Conservation (phyloP, 495 filamentous ascomycete genomes). For the Trichodelitschia bisporula region DNA sequence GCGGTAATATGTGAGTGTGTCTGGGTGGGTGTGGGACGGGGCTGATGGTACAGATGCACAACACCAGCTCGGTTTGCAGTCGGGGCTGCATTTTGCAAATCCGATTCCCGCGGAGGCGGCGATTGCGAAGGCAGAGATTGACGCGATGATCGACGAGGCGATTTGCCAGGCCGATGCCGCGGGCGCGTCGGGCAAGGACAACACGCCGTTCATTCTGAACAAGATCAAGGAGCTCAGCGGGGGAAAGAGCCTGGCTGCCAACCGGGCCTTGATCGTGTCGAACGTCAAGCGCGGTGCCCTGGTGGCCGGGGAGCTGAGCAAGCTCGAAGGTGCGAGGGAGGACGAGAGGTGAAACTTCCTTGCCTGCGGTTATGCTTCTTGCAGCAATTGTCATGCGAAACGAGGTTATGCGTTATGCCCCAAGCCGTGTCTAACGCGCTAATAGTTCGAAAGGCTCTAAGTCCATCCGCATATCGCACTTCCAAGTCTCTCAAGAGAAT, state of each 20-base stretch:
- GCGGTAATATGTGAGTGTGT: slow-evolving; percentile 47
- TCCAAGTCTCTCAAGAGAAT: too few relatives aligned
- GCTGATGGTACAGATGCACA: slow-evolving; percentile 28
- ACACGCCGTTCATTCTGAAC: slow-evolving; percentile 68
- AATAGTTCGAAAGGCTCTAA: too few relatives aligned
- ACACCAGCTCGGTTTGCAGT: slow-evolving; percentile 34
- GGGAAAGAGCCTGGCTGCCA: slow-evolving; percentile 46
- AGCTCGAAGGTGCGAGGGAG: slow-evolving; percentile 33
- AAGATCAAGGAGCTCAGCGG: slow-evolving; percentile 62
- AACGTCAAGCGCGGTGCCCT: slow-evolving; percentile 63
- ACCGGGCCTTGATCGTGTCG: slow-evolving; percentile 48
- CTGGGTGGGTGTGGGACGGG: background rate
- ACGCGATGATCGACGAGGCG: slow-evolving; percentile 45
- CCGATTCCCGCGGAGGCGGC: slow-evolving; percentile 50
- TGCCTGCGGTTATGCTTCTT: too few relatives aligned
- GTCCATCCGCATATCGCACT: too few relatives aligned
- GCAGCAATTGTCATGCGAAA: too few relatives aligned
- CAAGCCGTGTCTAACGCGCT: too few relatives aligned
- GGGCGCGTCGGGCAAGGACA: slow-evolving; percentile 47
- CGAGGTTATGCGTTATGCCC: too few relatives aligned
- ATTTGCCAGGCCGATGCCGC: slow-evolving; percentile 42
- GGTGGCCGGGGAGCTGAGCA: slow-evolving; percentile 51
- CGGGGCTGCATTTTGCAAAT: slow-evolving; percentile 68
- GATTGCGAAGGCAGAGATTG: slow-evolving; percentile 49
- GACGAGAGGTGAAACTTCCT: slow-evolving; percentile 6